Percentiles rank a stretch among this genome's conserved stretches.
Evolutionary conservation across 78 protist genomes (phyloP).

Genomic region (Emiliania huxleyi): DNA sequence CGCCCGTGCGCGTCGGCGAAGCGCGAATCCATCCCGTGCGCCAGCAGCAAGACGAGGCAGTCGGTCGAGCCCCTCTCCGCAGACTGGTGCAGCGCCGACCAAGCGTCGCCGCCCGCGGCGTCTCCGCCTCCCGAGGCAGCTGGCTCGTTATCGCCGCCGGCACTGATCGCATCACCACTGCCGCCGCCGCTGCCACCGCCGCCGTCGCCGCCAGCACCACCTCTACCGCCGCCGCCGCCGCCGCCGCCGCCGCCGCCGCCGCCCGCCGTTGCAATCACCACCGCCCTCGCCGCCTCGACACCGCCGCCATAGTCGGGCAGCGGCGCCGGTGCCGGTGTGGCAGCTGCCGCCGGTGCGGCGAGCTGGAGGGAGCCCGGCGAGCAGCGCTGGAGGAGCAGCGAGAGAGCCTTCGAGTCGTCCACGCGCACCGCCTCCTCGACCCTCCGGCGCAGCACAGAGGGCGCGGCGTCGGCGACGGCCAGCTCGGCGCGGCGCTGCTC

Average conservation of each 20-base stretch:
- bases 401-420: background rate
- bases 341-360: too few relatives aligned
- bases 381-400: background rate
- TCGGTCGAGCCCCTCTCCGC: background rate
- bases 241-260: too few relatives aligned
- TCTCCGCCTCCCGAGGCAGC: background rate
- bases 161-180: too few relatives aligned
- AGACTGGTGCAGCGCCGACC: background rate
- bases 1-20: background rate
- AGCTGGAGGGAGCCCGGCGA: background rate
- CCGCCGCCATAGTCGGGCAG: too few relatives aligned
- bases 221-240: too few relatives aligned
- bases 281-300: too few relatives aligned
- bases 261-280: too few relatives aligned
- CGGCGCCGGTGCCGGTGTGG: too few relatives aligned
- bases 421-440: background rate
- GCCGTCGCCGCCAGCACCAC: too few relatives aligned
- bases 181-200: too few relatives aligned
- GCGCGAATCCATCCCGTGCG: background rate
- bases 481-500: background rate
- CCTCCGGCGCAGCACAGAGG: background rate
- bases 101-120: background rate
- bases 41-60: background rate
- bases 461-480: background rate
- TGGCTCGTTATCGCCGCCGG: too few relatives aligned